Base-by-base conservation (phyloP, 2,329 filamentous ascomycete genomes). In the Corniculantispora saksenae region DNA sequence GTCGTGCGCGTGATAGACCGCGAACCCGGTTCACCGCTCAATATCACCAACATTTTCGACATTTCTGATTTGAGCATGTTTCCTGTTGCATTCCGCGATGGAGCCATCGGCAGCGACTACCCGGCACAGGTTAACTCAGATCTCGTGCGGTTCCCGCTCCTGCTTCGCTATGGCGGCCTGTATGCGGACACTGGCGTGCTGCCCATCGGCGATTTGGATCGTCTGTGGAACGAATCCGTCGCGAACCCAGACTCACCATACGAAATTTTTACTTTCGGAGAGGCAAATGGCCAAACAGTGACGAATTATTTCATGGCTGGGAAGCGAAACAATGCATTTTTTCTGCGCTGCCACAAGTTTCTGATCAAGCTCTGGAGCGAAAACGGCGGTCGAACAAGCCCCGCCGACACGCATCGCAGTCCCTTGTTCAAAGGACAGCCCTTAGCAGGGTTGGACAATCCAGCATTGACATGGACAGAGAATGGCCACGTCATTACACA, bases 111-210 rank as follows among this genome's bases (percentile, higher is more conserved):
- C 3, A 85, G 86, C 17, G 73, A 74, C 10, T 85, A 84, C 71
- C 80, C 79, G 0, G 73, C 75, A 3, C 85, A 87, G 69, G 85
- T 87, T 69, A 83, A 79, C 0, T 86, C 84, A 0, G 86, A 89
- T 66, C 80, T 89, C 1, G 82, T 88, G 3, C 81, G 85, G 1
- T 86, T 78, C 69, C 85, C 86, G 3, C 75, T 87, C 15, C 73
- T 88, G n/a, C 76, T 86, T 13, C 79, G 75, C 63, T 84, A 87
- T 67, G 85, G 86, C 55, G 86, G 85, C 32, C 79, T 87, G 0
- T 88, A 87, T 69, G 81, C 83, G 0, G 85, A 88, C 68, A 84
- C 84, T 0, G 85, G 85, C 0, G 71, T 86, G 67, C 77, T 87
- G 66, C 82, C 84, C 65, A 86, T 88, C 66, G 84, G 85, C 8